These are phyloP conservation scores for Mycena sanguinolenta DNA, from an alignment of 768 basidiomycete genomes.

Conservation along the genomic window DNA sequence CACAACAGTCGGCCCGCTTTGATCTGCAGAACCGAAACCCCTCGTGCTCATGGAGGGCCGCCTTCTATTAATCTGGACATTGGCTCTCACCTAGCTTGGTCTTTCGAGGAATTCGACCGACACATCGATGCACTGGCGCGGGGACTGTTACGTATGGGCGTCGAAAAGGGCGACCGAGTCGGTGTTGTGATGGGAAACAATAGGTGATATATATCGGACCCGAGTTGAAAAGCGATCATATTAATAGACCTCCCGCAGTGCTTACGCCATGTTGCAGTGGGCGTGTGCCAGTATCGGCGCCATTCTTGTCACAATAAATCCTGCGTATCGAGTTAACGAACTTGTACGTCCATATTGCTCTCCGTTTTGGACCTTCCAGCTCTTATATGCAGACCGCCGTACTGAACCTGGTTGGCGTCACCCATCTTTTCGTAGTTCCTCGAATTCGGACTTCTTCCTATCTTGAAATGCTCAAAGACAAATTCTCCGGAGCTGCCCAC, in stretches of 20 bases:
- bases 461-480: conserved; percentile 67
- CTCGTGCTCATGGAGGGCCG: conserved; percentile 74
- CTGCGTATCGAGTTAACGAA: conserved; percentile 80
- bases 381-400: conserved; percentile 62
- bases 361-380: conserved; percentile 10
- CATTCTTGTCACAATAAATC: conserved; percentile 86
- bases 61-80: conserved; percentile 62
- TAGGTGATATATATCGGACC: conserved; percentile 60
- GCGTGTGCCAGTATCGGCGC: conserved; percentile 90
- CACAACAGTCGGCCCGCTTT: conserved; percentile 70
- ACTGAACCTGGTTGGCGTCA: conserved; percentile 73
- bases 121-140: conserved; percentile 78
- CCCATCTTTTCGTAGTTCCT: conserved; percentile 81
- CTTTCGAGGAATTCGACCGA: conserved; percentile 75
- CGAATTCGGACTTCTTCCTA: conserved; percentile 76
- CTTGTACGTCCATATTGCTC: conserved; percentile 63
- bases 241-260: conserved; percentile 54
- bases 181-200: conserved; percentile 89
- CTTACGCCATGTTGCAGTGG: conserved; percentile 88
- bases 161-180: conserved; percentile 81
- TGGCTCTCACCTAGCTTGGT: conserved; percentile 75
- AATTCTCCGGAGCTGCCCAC: conserved; percentile 65
- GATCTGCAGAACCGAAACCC: conserved; percentile 71
- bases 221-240: background rate
- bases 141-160: conserved; percentile 77